Base-by-base conservation (phyloP, 106 monocot species). In the Allium fistulosum region DNA sequence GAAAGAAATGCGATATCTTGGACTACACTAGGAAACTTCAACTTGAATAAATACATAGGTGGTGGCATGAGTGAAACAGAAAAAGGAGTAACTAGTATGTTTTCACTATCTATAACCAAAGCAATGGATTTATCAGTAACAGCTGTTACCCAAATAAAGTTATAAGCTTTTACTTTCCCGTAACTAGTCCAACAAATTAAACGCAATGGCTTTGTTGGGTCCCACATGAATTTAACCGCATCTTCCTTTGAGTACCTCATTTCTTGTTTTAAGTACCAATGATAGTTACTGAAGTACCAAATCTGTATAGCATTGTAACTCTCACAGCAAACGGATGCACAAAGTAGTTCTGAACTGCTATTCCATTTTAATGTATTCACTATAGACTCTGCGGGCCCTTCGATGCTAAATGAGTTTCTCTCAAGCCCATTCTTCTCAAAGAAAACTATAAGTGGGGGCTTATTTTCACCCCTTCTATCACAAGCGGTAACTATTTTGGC, bases 201-300 rank as follows among this genome's bases (percentile, higher is more conserved):
- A 74, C 82, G 87, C n/a, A 85, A 60, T 9, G 99, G 90, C 66
- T 87, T 93, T 83, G 79, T 80, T 59, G 90, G 90, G 76, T 99
- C 82, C 99, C 99, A 99, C n/a, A 18, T 57, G 76, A 93, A 93
- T 61, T 80, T 87, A 26, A 83, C 85, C 22, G 67, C 60, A 46
- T 93, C 87, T 47, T 66, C 50, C 66, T 85, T 87, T 66, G 71
- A 71, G 61, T 79, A 93, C 67, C 87, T 82, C 61, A 90, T 81
- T 76, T 99, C 99, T 63, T 93, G 92, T 71, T 99, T 99, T 69
- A 99, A 78, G 75, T 99, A 99, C 93, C 93, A 93, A 74, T 87
- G 99, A 66, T 99, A 79, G 79, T 99, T 99, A 51, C 79, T 83
- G 59, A 87, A 93, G 55, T 62, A 87, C 93, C 87, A 99, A 28